These are phyloP conservation scores for Buxus sempervirens DNA, from an alignment of 164 flowering plant genomes.

Conservation along the genomic window DNA sequence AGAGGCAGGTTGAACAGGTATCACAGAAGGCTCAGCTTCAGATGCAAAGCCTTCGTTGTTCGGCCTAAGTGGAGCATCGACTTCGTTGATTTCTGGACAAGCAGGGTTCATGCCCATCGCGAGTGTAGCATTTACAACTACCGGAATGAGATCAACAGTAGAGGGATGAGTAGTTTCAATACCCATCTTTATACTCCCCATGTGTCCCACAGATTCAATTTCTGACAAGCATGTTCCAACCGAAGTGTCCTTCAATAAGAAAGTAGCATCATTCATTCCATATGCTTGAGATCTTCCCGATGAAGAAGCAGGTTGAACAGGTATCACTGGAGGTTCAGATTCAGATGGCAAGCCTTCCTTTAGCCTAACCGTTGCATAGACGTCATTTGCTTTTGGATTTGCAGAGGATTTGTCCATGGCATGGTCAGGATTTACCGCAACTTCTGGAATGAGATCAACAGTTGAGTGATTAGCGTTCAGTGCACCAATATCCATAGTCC, in stretches of 20 bases:
- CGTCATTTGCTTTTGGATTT: neutral
- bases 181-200: conserved; percentile 21
- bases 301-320: neutral
- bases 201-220: conserved; percentile 15
- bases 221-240: conserved; percentile 25
- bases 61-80: neutral
- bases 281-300: conserved; percentile 21
- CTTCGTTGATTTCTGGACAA: neutral
- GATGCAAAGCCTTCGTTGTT: conserved; percentile 6
- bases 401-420: no score
- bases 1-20: neutral
- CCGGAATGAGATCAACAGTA: no score
- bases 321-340: neutral
- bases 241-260: conserved; percentile 23
- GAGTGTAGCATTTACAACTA: no score
- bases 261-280: conserved; percentile 31
- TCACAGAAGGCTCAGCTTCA: neutral
- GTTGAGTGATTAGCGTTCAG: neutral
- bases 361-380: neutral
- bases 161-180: neutral
- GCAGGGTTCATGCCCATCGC: no score
- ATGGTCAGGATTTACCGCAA: no score
- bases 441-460: no score
- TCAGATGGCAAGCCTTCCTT: conserved; percentile 9
- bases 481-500: conserved; percentile 16